Conservation (phyloP, 306 rosid genomes). For the Morella rubra region DNA sequence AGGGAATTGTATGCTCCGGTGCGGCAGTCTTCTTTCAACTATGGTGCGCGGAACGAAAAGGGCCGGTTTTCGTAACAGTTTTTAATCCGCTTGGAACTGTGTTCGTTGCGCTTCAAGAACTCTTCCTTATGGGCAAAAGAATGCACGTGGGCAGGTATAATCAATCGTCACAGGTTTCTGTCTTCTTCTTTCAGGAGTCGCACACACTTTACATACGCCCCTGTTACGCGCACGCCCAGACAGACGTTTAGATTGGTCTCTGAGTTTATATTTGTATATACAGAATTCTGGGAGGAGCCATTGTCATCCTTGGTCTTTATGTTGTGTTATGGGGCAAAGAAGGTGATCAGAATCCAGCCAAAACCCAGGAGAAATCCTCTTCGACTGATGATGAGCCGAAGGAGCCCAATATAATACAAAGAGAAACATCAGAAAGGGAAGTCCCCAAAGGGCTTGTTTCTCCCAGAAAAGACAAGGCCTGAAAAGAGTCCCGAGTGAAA, state of each 20-base stretch:
- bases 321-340: slow-evolving; percentile 50
- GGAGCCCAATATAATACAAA: slow-evolving; percentile 22
- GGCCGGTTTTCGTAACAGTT: slow-evolving; percentile 44
- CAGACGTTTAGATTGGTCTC: background rate
- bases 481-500: background rate
- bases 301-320: slow-evolving; percentile 41
- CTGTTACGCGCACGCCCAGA: background rate
- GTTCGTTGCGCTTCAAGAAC: slow-evolving; percentile 36
- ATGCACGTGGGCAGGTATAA: slow-evolving; percentile 42
- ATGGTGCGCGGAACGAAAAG: slow-evolving; percentile 35
- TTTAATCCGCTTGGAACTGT: slow-evolving; percentile 37
- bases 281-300: slow-evolving; percentile 46
- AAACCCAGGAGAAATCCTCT: slow-evolving; percentile 17
- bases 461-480: background rate
- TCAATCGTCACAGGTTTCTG: background rate
- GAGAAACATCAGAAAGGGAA: slow-evolving; percentile 18
- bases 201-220: background rate
- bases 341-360: slow-evolving; percentile 24
- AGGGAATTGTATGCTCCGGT: slow-evolving; percentile 36
- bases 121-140: slow-evolving; percentile 39
- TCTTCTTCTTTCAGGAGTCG: background rate
- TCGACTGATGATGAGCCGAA: slow-evolving; percentile 18
- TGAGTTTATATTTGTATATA: slow-evolving; percentile 12
- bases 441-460: slow-evolving; percentile 8
- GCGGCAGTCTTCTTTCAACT: slow-evolving; percentile 33